phyloP scores from a whole-genome alignment of 345 rosid genomes.

The Microcos paniculata region DNA sequence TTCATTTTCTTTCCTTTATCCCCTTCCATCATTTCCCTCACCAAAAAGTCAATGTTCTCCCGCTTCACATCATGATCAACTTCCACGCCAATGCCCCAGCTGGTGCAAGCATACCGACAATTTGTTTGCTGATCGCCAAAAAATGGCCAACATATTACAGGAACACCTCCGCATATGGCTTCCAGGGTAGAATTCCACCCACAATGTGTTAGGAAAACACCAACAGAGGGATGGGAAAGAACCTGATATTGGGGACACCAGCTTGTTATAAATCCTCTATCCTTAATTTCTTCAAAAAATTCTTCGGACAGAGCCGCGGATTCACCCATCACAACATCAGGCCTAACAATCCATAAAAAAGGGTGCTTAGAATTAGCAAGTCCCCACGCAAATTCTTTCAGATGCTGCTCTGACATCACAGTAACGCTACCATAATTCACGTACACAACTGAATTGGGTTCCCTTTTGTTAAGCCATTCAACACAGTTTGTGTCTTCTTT shows the following conservation, averaged over 20 bases:
- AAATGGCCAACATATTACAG: slow-evolving; percentile 32
- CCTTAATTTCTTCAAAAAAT: slow-evolving; percentile 19
- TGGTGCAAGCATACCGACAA: slow-evolving; percentile 23
- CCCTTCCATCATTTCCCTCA: slow-evolving; percentile 24
- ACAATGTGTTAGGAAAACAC: slow-evolving; percentile 22
- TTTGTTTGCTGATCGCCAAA: slow-evolving; percentile 34
- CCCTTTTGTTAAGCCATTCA: slow-evolving; percentile 28
- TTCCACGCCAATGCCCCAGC: slow-evolving; percentile 30
- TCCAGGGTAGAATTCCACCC: slow-evolving; percentile 34
- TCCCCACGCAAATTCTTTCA: slow-evolving; percentile 20
- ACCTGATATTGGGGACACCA: slow-evolving; percentile 32
- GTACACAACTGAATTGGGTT: slow-evolving; percentile 28
- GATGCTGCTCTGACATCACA: slow-evolving; percentile 17
- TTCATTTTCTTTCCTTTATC: not conserved
- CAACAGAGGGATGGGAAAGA: slow-evolving; percentile 23
- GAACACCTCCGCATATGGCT: slow-evolving; percentile 13
- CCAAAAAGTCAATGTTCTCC: slow-evolving; percentile 14
- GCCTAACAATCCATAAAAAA: slow-evolving; percentile 26
- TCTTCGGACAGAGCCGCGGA: slow-evolving; percentile 16
- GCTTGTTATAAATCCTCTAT: slow-evolving; percentile 16
- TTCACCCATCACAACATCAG: slow-evolving; percentile 18
- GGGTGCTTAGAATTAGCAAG: slow-evolving; percentile 12
- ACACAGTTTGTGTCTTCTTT: slow-evolving; percentile 22
- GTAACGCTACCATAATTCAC: slow-evolving; percentile 29
- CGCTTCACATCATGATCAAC: slow-evolving; percentile 22